Percentiles rank a stretch among this genome's conserved stretches.
These are phyloP conservation scores for Microdochium bolleyi DNA, from an alignment of 2,329 filamentous ascomycete species.

Conservation along the genomic window DNA sequence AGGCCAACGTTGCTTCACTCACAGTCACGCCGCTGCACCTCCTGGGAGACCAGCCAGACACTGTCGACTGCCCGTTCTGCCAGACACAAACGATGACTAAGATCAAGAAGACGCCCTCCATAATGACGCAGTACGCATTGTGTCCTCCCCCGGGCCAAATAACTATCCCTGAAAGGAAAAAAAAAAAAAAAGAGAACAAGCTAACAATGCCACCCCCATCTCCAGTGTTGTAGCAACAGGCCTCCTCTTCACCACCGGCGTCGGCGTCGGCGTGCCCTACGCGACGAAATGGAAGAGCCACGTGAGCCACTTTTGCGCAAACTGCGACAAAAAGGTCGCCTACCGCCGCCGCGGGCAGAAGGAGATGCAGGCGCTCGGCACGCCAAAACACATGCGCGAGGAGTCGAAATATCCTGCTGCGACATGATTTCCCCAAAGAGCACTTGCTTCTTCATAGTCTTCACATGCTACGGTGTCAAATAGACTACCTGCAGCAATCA, in stretches of 20 bases:
- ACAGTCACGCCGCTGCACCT: background rate
- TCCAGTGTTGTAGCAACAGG: background rate
- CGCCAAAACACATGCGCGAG: background rate
- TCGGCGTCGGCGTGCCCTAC: background rate
- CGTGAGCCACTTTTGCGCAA: background rate
- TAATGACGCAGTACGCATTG: background rate
- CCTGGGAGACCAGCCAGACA: background rate
- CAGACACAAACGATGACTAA: background rate
- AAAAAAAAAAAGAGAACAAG: no score
- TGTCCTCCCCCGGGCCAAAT: no score
- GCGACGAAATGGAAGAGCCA: background rate
- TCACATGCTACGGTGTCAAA: no score
- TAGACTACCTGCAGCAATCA: no score
- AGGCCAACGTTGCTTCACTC: background rate
- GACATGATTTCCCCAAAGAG: background rate
- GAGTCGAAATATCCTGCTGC: background rate
- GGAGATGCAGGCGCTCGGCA: background rate
- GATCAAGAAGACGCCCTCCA: background rate
- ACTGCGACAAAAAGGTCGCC: background rate
- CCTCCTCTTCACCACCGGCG: background rate
- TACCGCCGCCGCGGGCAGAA: background rate
- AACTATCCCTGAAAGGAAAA: no score
- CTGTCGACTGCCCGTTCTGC: background rate
- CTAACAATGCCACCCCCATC: background rate
- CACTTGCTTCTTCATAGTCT: no score